These are phyloP conservation scores for Pyrenochaeta sp. DNA, from an alignment of 2,329 filamentous ascomycete species.

Conservation along the genomic window DNA sequence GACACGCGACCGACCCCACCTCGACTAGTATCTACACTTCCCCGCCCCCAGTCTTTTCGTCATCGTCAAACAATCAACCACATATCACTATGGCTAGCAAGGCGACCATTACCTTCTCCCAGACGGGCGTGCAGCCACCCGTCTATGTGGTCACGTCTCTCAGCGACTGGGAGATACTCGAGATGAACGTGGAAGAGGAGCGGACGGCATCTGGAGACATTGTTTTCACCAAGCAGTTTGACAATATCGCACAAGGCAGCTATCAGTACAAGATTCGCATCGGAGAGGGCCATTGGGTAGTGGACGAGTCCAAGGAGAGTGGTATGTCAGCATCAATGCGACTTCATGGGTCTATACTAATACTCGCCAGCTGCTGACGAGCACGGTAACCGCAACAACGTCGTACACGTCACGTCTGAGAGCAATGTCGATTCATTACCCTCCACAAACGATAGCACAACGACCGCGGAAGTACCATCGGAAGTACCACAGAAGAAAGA, in stretches of 20 bases:
- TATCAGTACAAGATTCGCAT: constrained; percentile 80
- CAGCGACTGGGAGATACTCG: constrained; percentile 71
- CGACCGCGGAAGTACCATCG: neutral
- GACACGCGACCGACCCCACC: constrained; percentile 24
- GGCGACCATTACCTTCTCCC: constrained; percentile 69
- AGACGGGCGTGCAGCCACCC: constrained; percentile 68
- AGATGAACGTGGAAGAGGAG: constrained; percentile 65
- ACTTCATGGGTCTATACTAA: constrained; percentile 21
- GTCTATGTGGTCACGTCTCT: constrained; percentile 76
- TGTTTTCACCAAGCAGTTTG: constrained; percentile 66
- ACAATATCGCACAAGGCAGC: constrained; percentile 64
- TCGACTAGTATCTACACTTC: constrained; percentile 2
- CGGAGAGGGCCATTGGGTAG: constrained; percentile 70
- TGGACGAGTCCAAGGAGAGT: constrained; percentile 69
- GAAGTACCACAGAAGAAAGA: neutral
- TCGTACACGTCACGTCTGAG: constrained; percentile 49
- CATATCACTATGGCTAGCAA: constrained; percentile 29
- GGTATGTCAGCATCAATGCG: constrained; percentile 56
- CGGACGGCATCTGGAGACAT: constrained; percentile 62
- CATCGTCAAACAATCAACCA: constrained; percentile 1
- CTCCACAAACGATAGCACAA: constrained; percentile 6
- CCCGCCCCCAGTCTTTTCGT: constrained; percentile 4
- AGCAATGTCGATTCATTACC: neutral
- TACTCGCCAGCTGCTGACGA: constrained; percentile 57
- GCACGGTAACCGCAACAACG: constrained; percentile 64